These are phyloP conservation scores for Penicillium sp. DNA, from an alignment of 2,329 filamentous ascomycete species.

Conservation along the genomic window DNA sequence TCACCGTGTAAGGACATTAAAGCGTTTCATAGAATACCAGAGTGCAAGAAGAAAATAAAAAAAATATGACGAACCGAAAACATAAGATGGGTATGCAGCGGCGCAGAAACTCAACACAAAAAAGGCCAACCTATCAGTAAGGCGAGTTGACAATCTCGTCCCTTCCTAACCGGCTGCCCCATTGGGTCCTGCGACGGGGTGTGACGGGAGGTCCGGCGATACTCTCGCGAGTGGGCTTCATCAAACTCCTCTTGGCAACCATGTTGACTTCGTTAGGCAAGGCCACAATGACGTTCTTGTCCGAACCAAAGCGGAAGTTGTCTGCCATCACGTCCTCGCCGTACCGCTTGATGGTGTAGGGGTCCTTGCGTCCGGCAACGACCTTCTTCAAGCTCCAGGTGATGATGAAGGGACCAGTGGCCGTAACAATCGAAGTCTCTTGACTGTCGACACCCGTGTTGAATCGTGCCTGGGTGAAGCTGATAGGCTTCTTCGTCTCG, in stretches of 20 bases:
- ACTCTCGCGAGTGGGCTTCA: conserved; percentile 83
- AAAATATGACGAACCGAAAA: too few species aligned
- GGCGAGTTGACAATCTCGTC: conserved; percentile 76
- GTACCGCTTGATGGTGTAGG: conserved; percentile 95
- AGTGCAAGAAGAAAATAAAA: too few species aligned
- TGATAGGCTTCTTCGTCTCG: conserved; percentile 76
- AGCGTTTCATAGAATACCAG: too few species aligned
- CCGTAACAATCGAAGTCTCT: conserved; percentile 94
- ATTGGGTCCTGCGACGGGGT: conserved; percentile 36
- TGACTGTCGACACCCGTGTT: conserved; percentile 73
- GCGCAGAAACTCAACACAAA: too few species aligned
- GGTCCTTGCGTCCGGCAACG: conserved; percentile 66
- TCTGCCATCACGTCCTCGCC: conserved; percentile 92
- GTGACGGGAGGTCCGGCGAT: conserved; percentile 61
- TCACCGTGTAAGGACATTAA: too few species aligned
- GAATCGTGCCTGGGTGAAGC: conserved; percentile 87
- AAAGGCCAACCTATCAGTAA: too few species aligned
- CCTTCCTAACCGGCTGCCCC: conserved; percentile 49
- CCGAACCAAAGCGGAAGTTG: conserved; percentile 93
- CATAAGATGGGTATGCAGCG: too few species aligned
- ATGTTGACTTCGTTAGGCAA: conserved; percentile 97
- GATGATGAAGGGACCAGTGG: conserved; percentile 90
- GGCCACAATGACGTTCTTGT: conserved; percentile 96
- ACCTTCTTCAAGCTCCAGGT: conserved; percentile 95
- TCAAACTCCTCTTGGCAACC: conserved; percentile 77